These are phyloP conservation scores for Pisolithus marmoratus DNA, from an alignment of 768 basidiomycete genomes.

Conservation along the genomic window DNA sequence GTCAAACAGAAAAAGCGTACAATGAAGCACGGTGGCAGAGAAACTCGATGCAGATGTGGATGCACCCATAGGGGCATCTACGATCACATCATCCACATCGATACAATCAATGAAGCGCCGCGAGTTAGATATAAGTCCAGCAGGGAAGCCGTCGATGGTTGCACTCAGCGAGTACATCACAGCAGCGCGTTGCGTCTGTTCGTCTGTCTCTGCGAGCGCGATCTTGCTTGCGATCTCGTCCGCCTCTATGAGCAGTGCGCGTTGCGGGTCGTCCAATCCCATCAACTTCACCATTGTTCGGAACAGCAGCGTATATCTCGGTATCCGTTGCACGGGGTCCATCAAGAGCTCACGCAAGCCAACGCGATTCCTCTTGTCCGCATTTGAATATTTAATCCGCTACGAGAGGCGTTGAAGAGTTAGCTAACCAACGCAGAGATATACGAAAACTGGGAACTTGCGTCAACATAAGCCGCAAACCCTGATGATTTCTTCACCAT, in stretches of 20 bases:
- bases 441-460: constrained; percentile 34
- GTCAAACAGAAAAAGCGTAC: constrained; percentile 89
- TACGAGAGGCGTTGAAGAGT: constrained; percentile 22
- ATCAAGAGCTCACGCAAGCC: constrained; percentile 89
- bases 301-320: constrained; percentile 89
- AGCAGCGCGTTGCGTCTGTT: constrained; percentile 83
- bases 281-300: constrained; percentile 91
- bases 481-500: constrained; percentile 72
- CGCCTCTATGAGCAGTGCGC: constrained; percentile 74
- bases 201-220: constrained; percentile 87
- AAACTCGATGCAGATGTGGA: constrained; percentile 40
- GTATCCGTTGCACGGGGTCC: constrained; percentile 95
- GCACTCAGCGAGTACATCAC: constrained; percentile 82
- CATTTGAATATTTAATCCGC: constrained; percentile 82
- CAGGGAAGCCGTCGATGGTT: constrained; percentile 87
- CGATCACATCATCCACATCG: constrained; percentile 80
- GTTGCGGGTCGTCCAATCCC: constrained; percentile 70
- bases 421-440: constrained; percentile 8
- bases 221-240: constrained; percentile 87
- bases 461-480: constrained; percentile 85
- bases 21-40: constrained; percentile 56
- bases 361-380: constrained; percentile 72
- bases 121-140: constrained; percentile 82
- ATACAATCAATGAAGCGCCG: constrained; percentile 88
- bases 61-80: constrained; percentile 38